Percentiles rank a stretch among this genome's conserved stretches.
Evolutionary conservation across 805 yeast species (phyloP).

Genomic region (Starmerella davenportii): DNA sequence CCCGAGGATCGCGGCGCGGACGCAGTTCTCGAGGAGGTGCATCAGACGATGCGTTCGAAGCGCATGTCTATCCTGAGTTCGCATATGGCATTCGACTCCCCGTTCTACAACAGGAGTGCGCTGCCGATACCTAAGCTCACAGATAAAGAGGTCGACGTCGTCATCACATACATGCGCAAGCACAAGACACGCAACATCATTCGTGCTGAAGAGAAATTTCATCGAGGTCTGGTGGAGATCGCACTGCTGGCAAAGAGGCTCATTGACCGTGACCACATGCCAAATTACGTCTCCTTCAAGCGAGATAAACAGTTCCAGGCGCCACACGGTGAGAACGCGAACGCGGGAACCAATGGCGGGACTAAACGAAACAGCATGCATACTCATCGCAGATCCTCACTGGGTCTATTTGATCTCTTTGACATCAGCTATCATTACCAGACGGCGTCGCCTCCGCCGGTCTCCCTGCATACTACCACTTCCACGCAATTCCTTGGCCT

Average conservation of each 20-base stretch:
- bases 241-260: slow-evolving; percentile 18
- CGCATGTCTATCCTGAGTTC: slow-evolving; percentile 19
- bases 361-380: slow-evolving; percentile 5
- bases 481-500: slow-evolving; percentile 12
- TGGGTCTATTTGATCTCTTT: slow-evolving; percentile 14
- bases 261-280: slow-evolving; percentile 19
- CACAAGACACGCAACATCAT: slow-evolving; percentile 22
- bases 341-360: not conserved
- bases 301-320: slow-evolving; percentile 13
- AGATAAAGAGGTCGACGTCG: slow-evolving; percentile 22
- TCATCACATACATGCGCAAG: slow-evolving; percentile 19
- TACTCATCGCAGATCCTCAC: slow-evolving; percentile 12
- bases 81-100: slow-evolving; percentile 16
- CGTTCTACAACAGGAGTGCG: slow-evolving; percentile 19
- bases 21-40: not conserved
- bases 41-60: slow-evolving; percentile 9
- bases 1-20: slow-evolving; percentile 1
- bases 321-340: not conserved
- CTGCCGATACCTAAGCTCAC: slow-evolving; percentile 20
- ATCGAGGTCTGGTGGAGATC: slow-evolving; percentile 22
- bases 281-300: slow-evolving; percentile 13
- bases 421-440: slow-evolving; percentile 6
- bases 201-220: slow-evolving; percentile 23
- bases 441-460: slow-evolving; percentile 1
- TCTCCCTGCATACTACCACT: slow-evolving; percentile 11